Evolutionary conservation across 345 rosid genomes (phyloP).

Genomic region (Populus nigra): DNA sequence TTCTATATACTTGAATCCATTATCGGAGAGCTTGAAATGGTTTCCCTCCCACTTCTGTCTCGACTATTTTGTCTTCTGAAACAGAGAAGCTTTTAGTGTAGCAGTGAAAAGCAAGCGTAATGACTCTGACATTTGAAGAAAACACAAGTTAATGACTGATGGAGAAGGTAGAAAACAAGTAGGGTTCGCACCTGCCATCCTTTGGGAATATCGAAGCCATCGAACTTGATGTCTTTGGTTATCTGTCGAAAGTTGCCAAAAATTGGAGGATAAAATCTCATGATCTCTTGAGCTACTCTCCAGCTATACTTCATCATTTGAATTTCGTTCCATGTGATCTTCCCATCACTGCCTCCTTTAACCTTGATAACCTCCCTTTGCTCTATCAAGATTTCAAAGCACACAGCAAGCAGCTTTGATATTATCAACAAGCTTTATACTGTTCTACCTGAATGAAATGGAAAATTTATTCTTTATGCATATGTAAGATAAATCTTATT

Average conservation of each 20-base stretch:
- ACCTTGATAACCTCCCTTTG: conserved; percentile 10
- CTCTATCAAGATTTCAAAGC: not conserved
- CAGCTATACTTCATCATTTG: conserved; percentile 24
- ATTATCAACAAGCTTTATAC: too few species aligned
- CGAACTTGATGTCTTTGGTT: conserved; percentile 4
- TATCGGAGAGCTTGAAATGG: too few species aligned
- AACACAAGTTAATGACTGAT: too few species aligned
- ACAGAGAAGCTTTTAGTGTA: too few species aligned
- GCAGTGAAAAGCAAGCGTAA: too few species aligned
- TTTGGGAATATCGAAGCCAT: conserved; percentile 26
- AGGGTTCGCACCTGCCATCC: conserved; percentile 21
- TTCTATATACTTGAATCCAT: not conserved
- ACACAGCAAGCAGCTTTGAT: too few species aligned
- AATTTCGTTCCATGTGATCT: conserved; percentile 12
- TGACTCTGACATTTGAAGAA: not conserved
- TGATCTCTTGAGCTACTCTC: conserved; percentile 21
- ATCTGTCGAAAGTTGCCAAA: conserved; percentile 20
- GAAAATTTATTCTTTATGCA: too few species aligned
- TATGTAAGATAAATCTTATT: not conserved
- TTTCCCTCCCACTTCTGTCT: too few species aligned
- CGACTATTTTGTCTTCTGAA: not conserved
- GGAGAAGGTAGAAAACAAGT: not conserved
- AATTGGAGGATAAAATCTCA: conserved; percentile 22
- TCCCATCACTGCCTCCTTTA: not conserved
- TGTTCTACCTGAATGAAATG: too few species aligned